phyloP scores from a whole-genome alignment of 805 yeast species.

The Wickerhamomyces mucosus region DNA sequence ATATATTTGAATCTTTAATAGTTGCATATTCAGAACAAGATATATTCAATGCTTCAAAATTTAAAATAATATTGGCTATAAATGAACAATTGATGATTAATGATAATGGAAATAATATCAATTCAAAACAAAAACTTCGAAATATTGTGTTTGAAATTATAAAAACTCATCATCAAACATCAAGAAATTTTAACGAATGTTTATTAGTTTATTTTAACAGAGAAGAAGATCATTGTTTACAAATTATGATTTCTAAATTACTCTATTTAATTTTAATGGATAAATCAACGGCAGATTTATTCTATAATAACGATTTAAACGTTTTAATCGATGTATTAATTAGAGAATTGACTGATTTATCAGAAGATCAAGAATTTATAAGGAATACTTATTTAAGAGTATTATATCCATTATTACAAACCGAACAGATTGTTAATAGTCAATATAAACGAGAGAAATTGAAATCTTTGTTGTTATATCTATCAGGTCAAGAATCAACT shows the following conservation, averaged over 20 bases:
- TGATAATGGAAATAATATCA: conserved; percentile 18
- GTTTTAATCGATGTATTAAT: conserved; percentile 77
- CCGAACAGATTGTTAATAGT: conserved; percentile 48
- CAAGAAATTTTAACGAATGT: conserved; percentile 54
- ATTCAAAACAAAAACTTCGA: too few relatives aligned
- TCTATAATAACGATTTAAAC: conserved; percentile 76
- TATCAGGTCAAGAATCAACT: conserved; percentile 26
- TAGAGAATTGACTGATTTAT: conserved; percentile 66
- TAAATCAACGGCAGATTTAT: conserved; percentile 46
- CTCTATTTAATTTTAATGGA: conserved; percentile 66
- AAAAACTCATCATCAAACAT: conserved; percentile 27
- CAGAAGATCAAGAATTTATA: conserved; percentile 46
- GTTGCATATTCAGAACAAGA: conserved; percentile 40
- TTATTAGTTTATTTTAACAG: conserved; percentile 72
- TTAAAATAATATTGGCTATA: conserved; percentile 61
- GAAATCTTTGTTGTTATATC: conserved; percentile 36
- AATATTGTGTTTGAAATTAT: conserved; percentile 52
- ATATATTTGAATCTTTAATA: conserved; percentile 36
- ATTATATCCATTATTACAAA: conserved; percentile 57
- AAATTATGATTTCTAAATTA: conserved; percentile 71
- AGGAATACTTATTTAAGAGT: conserved; percentile 70
- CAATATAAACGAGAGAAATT: conserved; percentile 53
- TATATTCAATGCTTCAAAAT: conserved; percentile 54
- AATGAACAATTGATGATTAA: conserved; percentile 85
- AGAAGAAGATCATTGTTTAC: conserved; percentile 58